Conservation (phyloP, 2,329 filamentous ascomycete species). For the Dactylellina drechsleri region DNA sequence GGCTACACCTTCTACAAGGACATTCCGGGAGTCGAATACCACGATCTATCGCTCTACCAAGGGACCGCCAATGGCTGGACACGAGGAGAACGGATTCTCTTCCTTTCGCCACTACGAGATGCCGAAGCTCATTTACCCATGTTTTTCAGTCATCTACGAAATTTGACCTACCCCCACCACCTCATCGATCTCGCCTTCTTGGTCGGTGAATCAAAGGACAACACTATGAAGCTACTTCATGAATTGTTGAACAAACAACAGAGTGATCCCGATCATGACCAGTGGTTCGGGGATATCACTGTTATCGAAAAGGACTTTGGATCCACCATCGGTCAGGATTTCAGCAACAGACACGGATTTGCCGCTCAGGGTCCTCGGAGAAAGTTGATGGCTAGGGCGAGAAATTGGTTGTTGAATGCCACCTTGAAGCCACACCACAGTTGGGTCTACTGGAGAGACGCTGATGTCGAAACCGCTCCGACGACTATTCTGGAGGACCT, state of each 20-base stretch:
- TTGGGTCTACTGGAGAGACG: slow-evolving; percentile 99
- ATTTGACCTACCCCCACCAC: slow-evolving; percentile 96
- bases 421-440: slow-evolving; percentile 93
- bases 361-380: slow-evolving; percentile 91
- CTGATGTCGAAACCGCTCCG: slow-evolving; percentile 96
- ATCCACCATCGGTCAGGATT: slow-evolving; percentile 96
- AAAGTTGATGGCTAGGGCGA: slow-evolving; percentile 97
- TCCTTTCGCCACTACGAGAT: slow-evolving; percentile 93
- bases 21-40: slow-evolving; percentile 89
- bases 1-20: slow-evolving; percentile 61
- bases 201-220: slow-evolving; percentile 96
- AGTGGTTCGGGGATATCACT: slow-evolving; percentile 93
- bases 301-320: slow-evolving; percentile 99
- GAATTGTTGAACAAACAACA: slow-evolving; percentile 82
- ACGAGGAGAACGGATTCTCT: slow-evolving; percentile 89
- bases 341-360: slow-evolving; percentile 96
- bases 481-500: slow-evolving; percentile 96
- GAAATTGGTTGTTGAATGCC: slow-evolving; percentile 95
- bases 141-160: slow-evolving; percentile 98
- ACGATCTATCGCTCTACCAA: slow-evolving; percentile 90
- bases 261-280: slow-evolving; percentile 78
- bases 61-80: slow-evolving; percentile 95
- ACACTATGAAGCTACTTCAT: slow-evolving; percentile 79
- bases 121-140: slow-evolving; percentile 90
- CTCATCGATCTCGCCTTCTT: slow-evolving; percentile 96